These are phyloP conservation scores for Gyrodon lividus DNA, from an alignment of 768 basidiomycete species.

Conservation along the genomic window DNA sequence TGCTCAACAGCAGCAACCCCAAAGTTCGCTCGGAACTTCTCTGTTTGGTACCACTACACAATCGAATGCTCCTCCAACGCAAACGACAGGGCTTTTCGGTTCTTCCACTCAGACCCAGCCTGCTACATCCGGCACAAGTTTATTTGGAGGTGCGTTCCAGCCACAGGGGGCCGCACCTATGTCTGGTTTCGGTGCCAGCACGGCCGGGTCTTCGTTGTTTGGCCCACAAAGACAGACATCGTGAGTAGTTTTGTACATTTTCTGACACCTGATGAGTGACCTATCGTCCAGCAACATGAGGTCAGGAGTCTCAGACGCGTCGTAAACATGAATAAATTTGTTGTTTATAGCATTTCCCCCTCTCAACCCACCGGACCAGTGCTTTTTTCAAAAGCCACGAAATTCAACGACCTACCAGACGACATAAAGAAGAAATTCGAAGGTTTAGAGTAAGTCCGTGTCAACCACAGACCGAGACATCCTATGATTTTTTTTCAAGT, in stretches of 20 bases:
- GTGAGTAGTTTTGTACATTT: constrained; percentile 16
- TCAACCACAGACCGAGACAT: background rate
- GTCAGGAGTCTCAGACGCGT: constrained; percentile 9
- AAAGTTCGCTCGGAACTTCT: constrained; percentile 30
- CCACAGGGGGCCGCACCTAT: constrained; percentile 4
- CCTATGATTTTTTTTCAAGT: constrained; percentile 39
- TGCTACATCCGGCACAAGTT: constrained; percentile 7
- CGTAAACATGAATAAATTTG: background rate
- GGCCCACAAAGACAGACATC: constrained; percentile 33
- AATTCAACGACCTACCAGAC: constrained; percentile 83
- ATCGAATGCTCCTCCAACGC: constrained; percentile 12
- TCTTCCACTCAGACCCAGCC: constrained; percentile 21
- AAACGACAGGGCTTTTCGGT: constrained; percentile 20
- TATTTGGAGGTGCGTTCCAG: constrained; percentile 28
- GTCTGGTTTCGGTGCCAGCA: constrained; percentile 1
- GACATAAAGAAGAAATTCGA: constrained; percentile 63
- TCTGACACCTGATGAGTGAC: background rate
- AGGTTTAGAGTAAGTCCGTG: constrained; percentile 60
- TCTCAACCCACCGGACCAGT: constrained; percentile 28
- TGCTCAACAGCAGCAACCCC: constrained; percentile 23
- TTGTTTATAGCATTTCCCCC: constrained; percentile 26
- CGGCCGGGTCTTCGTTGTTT: constrained; percentile 18
- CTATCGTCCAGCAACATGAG: constrained; percentile 22
- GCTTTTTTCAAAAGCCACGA: constrained; percentile 51
- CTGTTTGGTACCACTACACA: constrained; percentile 29